Base-by-base conservation (phyloP, 2,329 filamentous ascomycete species). In the Pseudogymnoascus sp. region DNA sequence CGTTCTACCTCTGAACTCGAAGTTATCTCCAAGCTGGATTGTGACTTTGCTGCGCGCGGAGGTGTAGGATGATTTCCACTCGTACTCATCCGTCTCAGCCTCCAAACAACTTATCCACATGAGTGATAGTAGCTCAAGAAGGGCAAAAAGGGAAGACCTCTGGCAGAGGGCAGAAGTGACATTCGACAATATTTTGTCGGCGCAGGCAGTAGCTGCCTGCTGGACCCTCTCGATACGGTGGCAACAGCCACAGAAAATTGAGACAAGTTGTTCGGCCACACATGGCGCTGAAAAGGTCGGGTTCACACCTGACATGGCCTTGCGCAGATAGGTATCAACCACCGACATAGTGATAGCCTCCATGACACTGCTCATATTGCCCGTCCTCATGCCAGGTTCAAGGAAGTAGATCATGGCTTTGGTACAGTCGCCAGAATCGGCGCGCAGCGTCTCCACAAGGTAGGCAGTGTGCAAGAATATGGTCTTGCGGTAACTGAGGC, bases 41-140 rank as follows among this genome's bases (percentile, higher is more conserved):
- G 85, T 87, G 21, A 99, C 89, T 42, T 88, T 85, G 10, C 89
- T 91, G 65, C 89, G 84, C 1, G 81, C 76, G 0, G 92, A 97
- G 3, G 81, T 86, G 72, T 96, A 95, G 2, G 84, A 86, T 3
- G 92, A 89, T 64, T 87, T 87, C 76, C 92, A 95, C 60, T 91
- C 87, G 70, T 97, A 99, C 70, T 95, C 86, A 68, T 99, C 93
- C 0, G 92, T 92, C 73, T 99, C 94, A 10, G 89, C 89, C 72
- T 99, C 93, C 13, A 99, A 79, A 72, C 94, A 99, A 70, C 92
- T 93, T 58, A 86, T 85, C 93, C 93, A 99, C 87, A 99, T 92
- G 29, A 99, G 82, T 3, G 91, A 93, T 15, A 99, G 78, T 3
- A 99, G 82, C 73, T 99, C 95, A 8, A 99, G 80, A 13, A 99